phyloP scores from a whole-genome alignment of 345 rosid species.

The Linum trigynum region DNA sequence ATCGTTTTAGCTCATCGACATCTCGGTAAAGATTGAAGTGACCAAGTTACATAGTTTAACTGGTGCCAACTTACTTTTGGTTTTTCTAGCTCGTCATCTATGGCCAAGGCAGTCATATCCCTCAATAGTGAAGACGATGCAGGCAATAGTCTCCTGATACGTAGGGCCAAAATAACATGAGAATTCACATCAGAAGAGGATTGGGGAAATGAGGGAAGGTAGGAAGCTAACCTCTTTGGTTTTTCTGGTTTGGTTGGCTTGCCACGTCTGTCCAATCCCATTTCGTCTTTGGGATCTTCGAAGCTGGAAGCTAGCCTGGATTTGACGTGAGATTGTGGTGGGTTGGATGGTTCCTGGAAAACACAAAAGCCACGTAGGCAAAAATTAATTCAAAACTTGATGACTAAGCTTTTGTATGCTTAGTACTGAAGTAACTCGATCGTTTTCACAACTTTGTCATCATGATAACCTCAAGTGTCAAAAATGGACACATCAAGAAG shows the following conservation, averaged over 20 bases:
- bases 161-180: background rate
- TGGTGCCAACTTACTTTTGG: conserved; percentile 38
- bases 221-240: conserved; percentile 33
- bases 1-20: too few species aligned
- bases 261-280: conserved; percentile 2
- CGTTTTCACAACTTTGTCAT: background rate
- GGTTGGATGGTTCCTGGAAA: background rate
- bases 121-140: conserved; percentile 59
- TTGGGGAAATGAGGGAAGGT: background rate
- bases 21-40: too few species aligned
- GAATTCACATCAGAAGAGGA: background rate
- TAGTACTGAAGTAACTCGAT: conserved; percentile 7
- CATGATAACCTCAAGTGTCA: background rate
- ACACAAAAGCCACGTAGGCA: background rate
- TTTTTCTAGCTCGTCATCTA: conserved; percentile 56
- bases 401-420: background rate
- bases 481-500: background rate
- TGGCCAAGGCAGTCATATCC: conserved; percentile 42
- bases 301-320: background rate
- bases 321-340: conserved; percentile 6
- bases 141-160: conserved; percentile 65
- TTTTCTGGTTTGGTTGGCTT: conserved; percentile 22
- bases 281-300: conserved; percentile 1
- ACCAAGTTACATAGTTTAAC: background rate
- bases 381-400: background rate